A percentile compares a stretch with the other conserved stretches of the same genome.
Evolutionary conservation across 2,329 filamentous ascomycete genomes (phyloP).

Genomic region (Dactylellina sp.): DNA sequence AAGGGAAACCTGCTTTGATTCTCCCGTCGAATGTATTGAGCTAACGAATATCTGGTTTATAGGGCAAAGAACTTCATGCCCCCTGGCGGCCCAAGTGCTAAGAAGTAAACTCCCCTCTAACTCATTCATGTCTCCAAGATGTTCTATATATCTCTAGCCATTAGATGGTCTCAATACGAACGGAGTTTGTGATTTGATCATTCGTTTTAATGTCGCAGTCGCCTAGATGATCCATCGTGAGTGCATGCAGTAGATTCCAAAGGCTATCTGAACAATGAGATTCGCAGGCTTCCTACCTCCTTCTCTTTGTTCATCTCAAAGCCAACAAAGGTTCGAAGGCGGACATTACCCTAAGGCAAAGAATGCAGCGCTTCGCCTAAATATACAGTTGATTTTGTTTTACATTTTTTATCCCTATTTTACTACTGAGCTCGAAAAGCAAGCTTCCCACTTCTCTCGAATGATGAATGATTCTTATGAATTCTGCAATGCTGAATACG

Average conservation of each 20-base stretch:
- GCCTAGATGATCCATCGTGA: not conserved
- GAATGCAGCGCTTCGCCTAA: not conserved
- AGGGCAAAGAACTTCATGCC: slow-evolving; percentile 76
- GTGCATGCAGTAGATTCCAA: not conserved
- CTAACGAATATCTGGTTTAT: slow-evolving; percentile 56
- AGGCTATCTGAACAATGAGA: slow-evolving; percentile 43
- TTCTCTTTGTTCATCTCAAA: slow-evolving; percentile 29
- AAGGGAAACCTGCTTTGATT: slow-evolving; percentile 66
- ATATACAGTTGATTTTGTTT: no score
- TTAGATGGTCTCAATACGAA: slow-evolving; percentile 38
- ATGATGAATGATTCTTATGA: slow-evolving; percentile 58
- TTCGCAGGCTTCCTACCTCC: slow-evolving; percentile 39
- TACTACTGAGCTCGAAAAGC: not conserved
- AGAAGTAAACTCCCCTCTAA: slow-evolving; percentile 35
- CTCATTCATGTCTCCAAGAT: slow-evolving; percentile 20
- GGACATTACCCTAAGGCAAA: not conserved
- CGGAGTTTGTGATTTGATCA: slow-evolving; percentile 26
- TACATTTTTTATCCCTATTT: not conserved
- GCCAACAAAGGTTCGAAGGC: slow-evolving; percentile 10
- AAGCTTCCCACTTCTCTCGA: slow-evolving; percentile 30
- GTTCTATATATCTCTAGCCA: slow-evolving; percentile 26
- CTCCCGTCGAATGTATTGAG: slow-evolving; percentile 2
- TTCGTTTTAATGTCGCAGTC: not conserved
- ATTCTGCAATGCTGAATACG: slow-evolving; percentile 56
- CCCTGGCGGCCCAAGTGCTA: slow-evolving; percentile 56